These are phyloP conservation scores for Centella asiatica DNA, from an alignment of 129 eudicot species.

Conservation along the genomic window DNA sequence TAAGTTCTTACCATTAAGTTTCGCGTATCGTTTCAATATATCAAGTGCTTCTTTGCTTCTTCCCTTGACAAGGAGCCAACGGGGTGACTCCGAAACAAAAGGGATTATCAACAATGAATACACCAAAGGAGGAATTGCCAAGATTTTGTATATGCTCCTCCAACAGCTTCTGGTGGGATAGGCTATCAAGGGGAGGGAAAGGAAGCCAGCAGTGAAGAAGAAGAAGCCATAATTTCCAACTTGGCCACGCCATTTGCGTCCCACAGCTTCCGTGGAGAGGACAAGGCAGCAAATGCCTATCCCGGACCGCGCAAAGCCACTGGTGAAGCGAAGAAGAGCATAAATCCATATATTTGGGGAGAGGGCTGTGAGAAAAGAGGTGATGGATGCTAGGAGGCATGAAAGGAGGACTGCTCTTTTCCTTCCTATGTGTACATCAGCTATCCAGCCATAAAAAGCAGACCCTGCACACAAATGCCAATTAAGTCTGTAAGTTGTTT, in stretches of 20 bases:
- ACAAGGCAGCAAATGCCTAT: slow-evolving; percentile 45
- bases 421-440: slow-evolving; percentile 36
- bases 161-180: slow-evolving; percentile 30
- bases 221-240: slow-evolving; percentile 46
- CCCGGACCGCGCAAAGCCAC: slow-evolving; percentile 37
- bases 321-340: slow-evolving; percentile 29
- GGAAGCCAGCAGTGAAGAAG: slow-evolving; percentile 42
- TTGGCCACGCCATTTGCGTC: slow-evolving; percentile 43
- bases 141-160: slow-evolving; percentile 29
- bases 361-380: slow-evolving; percentile 29
- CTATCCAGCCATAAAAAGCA: slow-evolving; percentile 25
- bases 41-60: slow-evolving; percentile 30
- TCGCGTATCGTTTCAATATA: slow-evolving; percentile 22
- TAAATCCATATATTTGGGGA: slow-evolving; percentile 41
- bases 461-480: slow-evolving; percentile 24
- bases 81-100: slow-evolving; percentile 38
- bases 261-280: slow-evolving; percentile 40
- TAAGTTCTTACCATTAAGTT: slow-evolving; percentile 28
- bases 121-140: slow-evolving; percentile 23
- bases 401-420: slow-evolving; percentile 31
- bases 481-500: not conserved
- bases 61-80: slow-evolving; percentile 41
- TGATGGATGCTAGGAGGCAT: slow-evolving; percentile 32
- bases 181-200: slow-evolving; percentile 40
- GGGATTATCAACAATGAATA: slow-evolving; percentile 26